Conservation (phyloP, 1,284 basidiomycete species). For the Apiotrichum gracile region DNA sequence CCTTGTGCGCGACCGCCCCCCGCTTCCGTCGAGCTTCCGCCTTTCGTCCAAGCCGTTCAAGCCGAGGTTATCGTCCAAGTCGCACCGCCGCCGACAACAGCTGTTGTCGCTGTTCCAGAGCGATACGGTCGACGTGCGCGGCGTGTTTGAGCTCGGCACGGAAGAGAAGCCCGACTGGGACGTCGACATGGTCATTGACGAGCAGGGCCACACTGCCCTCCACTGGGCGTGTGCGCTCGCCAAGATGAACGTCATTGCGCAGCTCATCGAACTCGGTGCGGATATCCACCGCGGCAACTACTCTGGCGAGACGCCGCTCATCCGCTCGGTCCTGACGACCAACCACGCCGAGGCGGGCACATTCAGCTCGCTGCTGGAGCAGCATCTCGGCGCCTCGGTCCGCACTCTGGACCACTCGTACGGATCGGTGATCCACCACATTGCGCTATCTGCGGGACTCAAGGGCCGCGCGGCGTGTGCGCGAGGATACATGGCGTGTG, state of each 20-base stretch:
- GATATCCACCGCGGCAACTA: slow-evolving; percentile 87
- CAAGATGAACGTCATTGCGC: slow-evolving; percentile 60
- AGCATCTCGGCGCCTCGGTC: slow-evolving; percentile 56
- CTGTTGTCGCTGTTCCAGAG: slow-evolving; percentile 33
- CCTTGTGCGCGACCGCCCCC: slow-evolving; percentile 24
- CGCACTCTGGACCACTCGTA: slow-evolving; percentile 85
- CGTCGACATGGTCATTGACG: slow-evolving; percentile 78
- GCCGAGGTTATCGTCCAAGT: slow-evolving; percentile 52
- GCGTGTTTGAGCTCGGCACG: slow-evolving; percentile 20
- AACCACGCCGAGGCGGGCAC: slow-evolving; percentile 73
- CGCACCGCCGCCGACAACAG: slow-evolving; percentile 48
- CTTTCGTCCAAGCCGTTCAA: slow-evolving; percentile 63
- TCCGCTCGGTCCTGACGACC: slow-evolving; percentile 84
- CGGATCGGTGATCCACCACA: slow-evolving; percentile 89
- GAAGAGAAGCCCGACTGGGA: slow-evolving; percentile 50
- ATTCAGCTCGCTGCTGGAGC: slow-evolving; percentile 63
- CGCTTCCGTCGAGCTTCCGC: slow-evolving; percentile 51
- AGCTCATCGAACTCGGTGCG: slow-evolving; percentile 66
- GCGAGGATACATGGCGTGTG: slow-evolving; percentile 84
- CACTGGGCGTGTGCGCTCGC: slow-evolving; percentile 89
- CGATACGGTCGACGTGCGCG: slow-evolving; percentile 26
- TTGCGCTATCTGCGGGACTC: slow-evolving; percentile 82
- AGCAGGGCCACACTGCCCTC: slow-evolving; percentile 88
- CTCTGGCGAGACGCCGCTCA: slow-evolving; percentile 89
- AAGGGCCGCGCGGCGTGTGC: slow-evolving; percentile 79